These are phyloP conservation scores for Leccinum variabile DNA, from an alignment of 1,284 basidiomycete species.

Conservation along the genomic window DNA sequence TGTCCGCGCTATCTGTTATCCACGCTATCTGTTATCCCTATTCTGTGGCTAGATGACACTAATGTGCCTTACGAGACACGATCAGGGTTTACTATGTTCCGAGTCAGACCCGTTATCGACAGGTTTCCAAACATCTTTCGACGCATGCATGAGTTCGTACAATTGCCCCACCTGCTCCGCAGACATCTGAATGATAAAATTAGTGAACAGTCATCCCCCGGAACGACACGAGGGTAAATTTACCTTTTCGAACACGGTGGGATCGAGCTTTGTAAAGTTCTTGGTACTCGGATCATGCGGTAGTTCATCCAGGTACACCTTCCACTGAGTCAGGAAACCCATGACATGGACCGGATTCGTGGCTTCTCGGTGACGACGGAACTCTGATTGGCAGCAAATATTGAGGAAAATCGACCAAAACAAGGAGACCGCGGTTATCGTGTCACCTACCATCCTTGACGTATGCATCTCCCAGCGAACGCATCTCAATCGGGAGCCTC, in stretches of 20 bases:
- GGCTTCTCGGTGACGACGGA: slow-evolving; percentile 74
- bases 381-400: slow-evolving; percentile 53
- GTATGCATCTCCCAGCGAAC: slow-evolving; percentile 84
- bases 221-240: neutral
- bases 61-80: slow-evolving; percentile 2
- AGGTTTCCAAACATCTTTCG: slow-evolving; percentile 83
- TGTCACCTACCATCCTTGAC: slow-evolving; percentile 70
- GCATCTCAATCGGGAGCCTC: slow-evolving; percentile 75
- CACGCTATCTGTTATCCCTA: slow-evolving; percentile 9
- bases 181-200: slow-evolving; percentile 64
- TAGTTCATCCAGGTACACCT: slow-evolving; percentile 80
- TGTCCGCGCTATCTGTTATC: too few relatives aligned
- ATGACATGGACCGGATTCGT: slow-evolving; percentile 89
- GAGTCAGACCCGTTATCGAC: slow-evolving; percentile 19
- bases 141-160: slow-evolving; percentile 89
- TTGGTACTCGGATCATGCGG: slow-evolving; percentile 42
- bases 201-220: neutral
- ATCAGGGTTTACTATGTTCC: slow-evolving; percentile 19
- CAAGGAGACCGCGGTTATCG: neutral
- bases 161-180: slow-evolving; percentile 88
- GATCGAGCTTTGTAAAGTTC: slow-evolving; percentile 70
- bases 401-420: slow-evolving; percentile 4
- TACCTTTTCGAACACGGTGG: slow-evolving; percentile 80
- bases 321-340: slow-evolving; percentile 93
- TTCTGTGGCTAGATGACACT: slow-evolving; percentile 4